Percentiles rank a stretch among this genome's conserved stretches.
These are phyloP conservation scores for Endoconidiophora polonica DNA, from an alignment of 2,329 filamentous ascomycete species.

Conservation along the genomic window DNA sequence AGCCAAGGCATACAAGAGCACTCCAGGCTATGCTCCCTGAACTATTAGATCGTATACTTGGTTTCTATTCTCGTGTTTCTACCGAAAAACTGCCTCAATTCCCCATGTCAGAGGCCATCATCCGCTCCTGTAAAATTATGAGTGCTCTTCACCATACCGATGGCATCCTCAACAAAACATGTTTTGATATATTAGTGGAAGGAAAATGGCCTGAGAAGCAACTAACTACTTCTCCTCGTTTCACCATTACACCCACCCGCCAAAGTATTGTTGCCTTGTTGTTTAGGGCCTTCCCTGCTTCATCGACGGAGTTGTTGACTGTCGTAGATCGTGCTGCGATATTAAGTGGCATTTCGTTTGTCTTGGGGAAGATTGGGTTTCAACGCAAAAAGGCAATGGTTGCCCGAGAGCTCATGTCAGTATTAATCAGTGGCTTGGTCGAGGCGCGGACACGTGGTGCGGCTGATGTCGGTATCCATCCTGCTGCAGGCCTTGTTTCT, in stretches of 20 bases:
- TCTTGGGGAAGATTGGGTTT: conserved; percentile 63
- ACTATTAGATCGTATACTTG: conserved; percentile 56
- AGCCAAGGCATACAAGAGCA: conserved; percentile 36
- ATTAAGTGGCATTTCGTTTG: conserved; percentile 70
- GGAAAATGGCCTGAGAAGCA: conserved; percentile 37
- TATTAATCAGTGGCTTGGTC: conserved; percentile 68
- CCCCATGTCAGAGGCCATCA: conserved; percentile 53
- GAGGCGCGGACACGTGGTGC: conserved; percentile 85
- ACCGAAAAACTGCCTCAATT: conserved; percentile 55
- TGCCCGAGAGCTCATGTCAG: conserved; percentile 66
- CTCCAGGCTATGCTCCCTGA: conserved; percentile 51
- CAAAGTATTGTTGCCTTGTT: conserved; percentile 48
- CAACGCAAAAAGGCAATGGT: conserved; percentile 85
- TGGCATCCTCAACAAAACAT: conserved; percentile 43
- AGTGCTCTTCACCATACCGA: conserved; percentile 48
- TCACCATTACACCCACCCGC: conserved; percentile 39
- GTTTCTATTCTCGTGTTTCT: conserved; percentile 53
- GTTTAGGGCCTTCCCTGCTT: conserved; percentile 54
- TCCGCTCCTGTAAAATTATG: conserved; percentile 56
- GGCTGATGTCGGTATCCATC: conserved; percentile 91
- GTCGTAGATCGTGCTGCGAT: conserved; percentile 63
- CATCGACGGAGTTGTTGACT: conserved; percentile 48
- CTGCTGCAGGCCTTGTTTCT: conserved; percentile 69
- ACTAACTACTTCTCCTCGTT: conserved; percentile 34
- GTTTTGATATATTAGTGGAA: conserved; percentile 48